Conservation (phyloP, 2,329 filamentous ascomycete genomes). For the Westerdykella ornata region DNA sequence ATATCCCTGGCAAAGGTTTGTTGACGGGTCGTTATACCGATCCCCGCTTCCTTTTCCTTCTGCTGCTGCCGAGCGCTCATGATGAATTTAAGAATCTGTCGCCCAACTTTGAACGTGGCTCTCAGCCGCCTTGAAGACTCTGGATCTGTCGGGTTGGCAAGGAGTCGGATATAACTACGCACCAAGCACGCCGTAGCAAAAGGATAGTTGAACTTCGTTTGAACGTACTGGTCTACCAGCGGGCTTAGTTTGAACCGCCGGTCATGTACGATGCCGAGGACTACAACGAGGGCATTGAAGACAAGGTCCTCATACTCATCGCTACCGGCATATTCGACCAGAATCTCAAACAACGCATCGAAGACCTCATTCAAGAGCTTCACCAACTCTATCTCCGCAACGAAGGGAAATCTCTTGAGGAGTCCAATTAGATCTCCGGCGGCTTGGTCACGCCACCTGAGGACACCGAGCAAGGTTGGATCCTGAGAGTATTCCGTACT, state of each 20-base stretch:
- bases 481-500: slow-evolving; percentile 95
- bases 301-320: slow-evolving; percentile 90
- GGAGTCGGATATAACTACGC: slow-evolving; percentile 73
- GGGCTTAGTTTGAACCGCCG: slow-evolving; percentile 86
- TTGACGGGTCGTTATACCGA: slow-evolving; percentile 67
- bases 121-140: slow-evolving; percentile 78
- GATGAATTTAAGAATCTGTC: slow-evolving; percentile 90
- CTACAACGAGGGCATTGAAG: slow-evolving; percentile 81
- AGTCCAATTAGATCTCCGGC: slow-evolving; percentile 65
- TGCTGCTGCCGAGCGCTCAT: slow-evolving; percentile 82
- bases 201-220: slow-evolving; percentile 84
- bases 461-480: slow-evolving; percentile 70
- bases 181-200: slow-evolving; percentile 85
- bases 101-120: slow-evolving; percentile 89
- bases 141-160: slow-evolving; percentile 75
- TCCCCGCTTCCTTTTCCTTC: slow-evolving; percentile 77
- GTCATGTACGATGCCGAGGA: slow-evolving; percentile 90
- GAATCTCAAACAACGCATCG: slow-evolving; percentile 81
- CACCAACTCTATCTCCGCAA: slow-evolving; percentile 95
- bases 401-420: slow-evolving; percentile 79
- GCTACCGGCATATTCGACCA: slow-evolving; percentile 84
- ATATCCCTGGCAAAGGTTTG: slow-evolving; percentile 77
- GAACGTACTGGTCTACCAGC: slow-evolving; percentile 84
- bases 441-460: slow-evolving; percentile 77
- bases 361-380: slow-evolving; percentile 87